Percentiles rank a stretch among this genome's conserved stretches.
These are phyloP conservation scores for Torrubiellomyces zombiae DNA, from an alignment of 2,329 filamentous ascomycete species.

Conservation along the genomic window DNA sequence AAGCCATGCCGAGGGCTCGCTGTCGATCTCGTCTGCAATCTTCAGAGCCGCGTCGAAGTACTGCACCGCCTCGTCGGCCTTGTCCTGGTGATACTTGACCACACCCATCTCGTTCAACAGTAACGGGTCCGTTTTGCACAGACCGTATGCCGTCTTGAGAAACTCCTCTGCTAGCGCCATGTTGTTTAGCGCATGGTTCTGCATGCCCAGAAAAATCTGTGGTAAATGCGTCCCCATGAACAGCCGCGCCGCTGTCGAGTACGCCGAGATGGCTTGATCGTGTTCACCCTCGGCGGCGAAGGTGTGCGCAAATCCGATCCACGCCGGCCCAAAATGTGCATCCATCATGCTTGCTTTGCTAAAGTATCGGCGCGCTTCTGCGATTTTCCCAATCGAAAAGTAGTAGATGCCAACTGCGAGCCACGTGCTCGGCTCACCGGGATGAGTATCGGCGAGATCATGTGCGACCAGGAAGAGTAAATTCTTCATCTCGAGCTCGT, in stretches of 20 bases:
- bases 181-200: slow-evolving; percentile 91
- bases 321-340: slow-evolving; percentile 88
- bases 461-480: slow-evolving; percentile 83
- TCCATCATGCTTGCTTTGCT: slow-evolving; percentile 97
- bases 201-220: slow-evolving; percentile 94
- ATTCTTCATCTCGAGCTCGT: slow-evolving; percentile 75
- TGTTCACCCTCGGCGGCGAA: slow-evolving; percentile 96
- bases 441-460: slow-evolving; percentile 80
- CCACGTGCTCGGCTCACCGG: slow-evolving; percentile 82
- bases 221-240: slow-evolving; percentile 96
- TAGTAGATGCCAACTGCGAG: slow-evolving; percentile 94
- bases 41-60: slow-evolving; percentile 65
- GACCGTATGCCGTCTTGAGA: slow-evolving; percentile 68
- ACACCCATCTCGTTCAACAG: slow-evolving; percentile 92
- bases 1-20: slow-evolving; percentile 68
- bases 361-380: slow-evolving; percentile 89
- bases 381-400: slow-evolving; percentile 71
- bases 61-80: slow-evolving; percentile 55
- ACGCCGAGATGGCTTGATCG: slow-evolving; percentile 94
- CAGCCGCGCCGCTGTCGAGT: slow-evolving; percentile 82
- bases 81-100: slow-evolving; percentile 84
- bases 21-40: slow-evolving; percentile 65
- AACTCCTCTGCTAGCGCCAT: slow-evolving; percentile 90
- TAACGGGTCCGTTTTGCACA: slow-evolving; percentile 73
- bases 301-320: slow-evolving; percentile 97